Conservation (phyloP, 345 rosid species). For the Isatis tinctoria region DNA sequence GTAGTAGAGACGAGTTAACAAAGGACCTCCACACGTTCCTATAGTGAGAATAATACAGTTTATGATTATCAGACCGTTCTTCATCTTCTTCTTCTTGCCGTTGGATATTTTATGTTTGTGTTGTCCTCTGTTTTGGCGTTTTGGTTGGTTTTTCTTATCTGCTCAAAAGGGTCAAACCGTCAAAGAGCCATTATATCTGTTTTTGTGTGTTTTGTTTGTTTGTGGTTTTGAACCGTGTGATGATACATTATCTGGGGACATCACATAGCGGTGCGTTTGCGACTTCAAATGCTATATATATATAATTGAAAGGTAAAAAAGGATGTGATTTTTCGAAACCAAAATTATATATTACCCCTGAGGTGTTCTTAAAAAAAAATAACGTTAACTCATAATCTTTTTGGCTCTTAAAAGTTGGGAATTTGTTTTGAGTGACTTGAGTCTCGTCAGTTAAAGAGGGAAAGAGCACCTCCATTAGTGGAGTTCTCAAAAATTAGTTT, state of each 20-base stretch:
- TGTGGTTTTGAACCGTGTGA: conserved; percentile 18
- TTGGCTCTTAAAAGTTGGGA: too few relatives aligned
- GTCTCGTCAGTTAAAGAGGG: too few relatives aligned
- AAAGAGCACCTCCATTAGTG: too few relatives aligned
- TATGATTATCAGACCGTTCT: conserved; percentile 23
- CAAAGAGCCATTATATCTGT: not conserved
- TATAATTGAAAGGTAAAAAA: too few relatives aligned
- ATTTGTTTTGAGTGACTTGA: too few relatives aligned
- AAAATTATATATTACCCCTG: too few relatives aligned
- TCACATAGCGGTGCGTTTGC: not conserved
- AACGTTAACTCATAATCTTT: too few relatives aligned
- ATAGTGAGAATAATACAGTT: conserved; percentile 44
- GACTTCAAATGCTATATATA: not conserved
- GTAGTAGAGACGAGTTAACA: conserved; percentile 67
- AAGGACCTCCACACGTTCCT: conserved; percentile 66
- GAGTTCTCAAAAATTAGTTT: too few relatives aligned
- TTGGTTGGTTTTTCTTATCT: not conserved
- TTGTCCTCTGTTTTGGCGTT: not conserved
- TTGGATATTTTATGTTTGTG: not conserved
- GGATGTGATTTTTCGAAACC: too few relatives aligned
- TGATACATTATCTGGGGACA: not conserved
- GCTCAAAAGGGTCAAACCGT: not conserved
- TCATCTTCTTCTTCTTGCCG: conserved; percentile 5
- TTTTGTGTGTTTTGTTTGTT: not conserved
- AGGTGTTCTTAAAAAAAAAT: too few relatives aligned